Percentiles rank a stretch among this genome's conserved stretches.
These are phyloP conservation scores for Cystobasidiaceae sp. DNA, from an alignment of 1,284 basidiomycete genomes.

Conservation along the genomic window DNA sequence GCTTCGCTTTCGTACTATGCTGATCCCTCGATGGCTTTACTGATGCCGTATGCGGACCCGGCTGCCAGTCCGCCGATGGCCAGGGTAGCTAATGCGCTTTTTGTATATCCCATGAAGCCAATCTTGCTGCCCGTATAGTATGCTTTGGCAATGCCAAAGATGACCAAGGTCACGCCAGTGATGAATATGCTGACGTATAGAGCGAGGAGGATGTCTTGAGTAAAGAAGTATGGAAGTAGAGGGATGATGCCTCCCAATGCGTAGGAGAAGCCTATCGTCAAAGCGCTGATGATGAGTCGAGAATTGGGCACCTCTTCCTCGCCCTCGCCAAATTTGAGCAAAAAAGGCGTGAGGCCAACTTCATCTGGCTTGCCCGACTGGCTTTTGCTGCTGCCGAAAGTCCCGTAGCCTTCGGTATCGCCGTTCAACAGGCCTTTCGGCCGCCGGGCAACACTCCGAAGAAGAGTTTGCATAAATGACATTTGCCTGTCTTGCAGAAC, in stretches of 20 bases:
- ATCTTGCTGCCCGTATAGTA: constrained; percentile 64
- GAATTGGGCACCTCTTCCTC: constrained; percentile 74
- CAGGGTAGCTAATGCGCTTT: constrained; percentile 78
- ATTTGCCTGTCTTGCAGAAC: constrained; percentile 30
- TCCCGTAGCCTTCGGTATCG: constrained; percentile 5
- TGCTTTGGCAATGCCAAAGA: constrained; percentile 80
- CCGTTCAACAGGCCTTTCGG: constrained; percentile 31
- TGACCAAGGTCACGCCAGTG: constrained; percentile 59
- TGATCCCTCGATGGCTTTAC: constrained; percentile 63
- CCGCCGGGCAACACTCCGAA: constrained; percentile 34
- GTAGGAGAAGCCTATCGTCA: constrained; percentile 86
- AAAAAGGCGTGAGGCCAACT: constrained; percentile 78
- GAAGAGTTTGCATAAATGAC: constrained; percentile 31
- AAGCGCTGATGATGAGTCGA: constrained; percentile 70
- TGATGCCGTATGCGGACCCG: constrained; percentile 79
- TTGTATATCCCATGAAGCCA: constrained; percentile 58
- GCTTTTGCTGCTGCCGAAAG: too few species aligned
- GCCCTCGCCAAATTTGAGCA: constrained; percentile 82
- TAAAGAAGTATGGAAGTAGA: constrained; percentile 74
- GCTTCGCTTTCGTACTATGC: too few species aligned
- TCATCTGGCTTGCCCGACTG: too few species aligned
- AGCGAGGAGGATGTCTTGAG: constrained; percentile 50
- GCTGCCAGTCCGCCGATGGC: constrained; percentile 85
- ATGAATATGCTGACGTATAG: constrained; percentile 56
- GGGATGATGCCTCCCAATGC: constrained; percentile 74